Percentiles rank a stretch among this genome's conserved stretches.
phyloP scores from a whole-genome alignment of 1,284 basidiomycete species.

The Anthracocystis setariae region DNA sequence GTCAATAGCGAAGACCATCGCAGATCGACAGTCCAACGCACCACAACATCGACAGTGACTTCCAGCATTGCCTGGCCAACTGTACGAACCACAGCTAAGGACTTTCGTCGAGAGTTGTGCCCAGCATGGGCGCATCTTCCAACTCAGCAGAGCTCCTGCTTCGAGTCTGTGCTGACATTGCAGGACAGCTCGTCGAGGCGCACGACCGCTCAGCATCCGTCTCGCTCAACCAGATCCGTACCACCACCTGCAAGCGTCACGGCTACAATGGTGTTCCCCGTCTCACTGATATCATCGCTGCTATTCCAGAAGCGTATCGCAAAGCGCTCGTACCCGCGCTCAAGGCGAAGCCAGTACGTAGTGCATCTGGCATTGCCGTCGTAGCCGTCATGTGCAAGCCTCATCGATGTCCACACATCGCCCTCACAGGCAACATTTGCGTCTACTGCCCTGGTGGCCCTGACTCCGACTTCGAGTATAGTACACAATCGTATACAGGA shows the following conservation, averaged over 20 bases:
- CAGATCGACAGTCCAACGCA: too few species aligned
- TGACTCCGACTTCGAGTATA: constrained; percentile 99
- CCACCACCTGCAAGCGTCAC: constrained; percentile 88
- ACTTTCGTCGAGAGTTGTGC: not conserved
- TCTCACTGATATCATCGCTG: constrained; percentile 96
- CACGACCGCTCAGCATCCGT: constrained; percentile 76
- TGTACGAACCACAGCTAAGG: not conserved
- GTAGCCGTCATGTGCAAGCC: constrained; percentile 99
- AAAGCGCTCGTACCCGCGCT: constrained; percentile 88
- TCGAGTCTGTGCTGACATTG: constrained; percentile 92
- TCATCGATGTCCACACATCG: constrained; percentile 98
- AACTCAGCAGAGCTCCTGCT: constrained; percentile 86
- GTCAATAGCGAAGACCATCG: too few species aligned
- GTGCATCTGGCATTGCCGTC: constrained; percentile 97
- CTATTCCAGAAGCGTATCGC: constrained; percentile 96
- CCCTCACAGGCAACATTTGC: constrained; percentile 99
- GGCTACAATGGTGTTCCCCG: constrained; percentile 86
- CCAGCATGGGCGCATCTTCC: constrained; percentile 47
- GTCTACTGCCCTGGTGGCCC: constrained; percentile 99
- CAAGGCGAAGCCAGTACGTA: constrained; percentile 92
- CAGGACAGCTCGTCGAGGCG: constrained; percentile 89
- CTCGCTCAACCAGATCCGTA: constrained; percentile 87
- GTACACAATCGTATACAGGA: constrained; percentile 93
- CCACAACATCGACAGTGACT: not conserved
- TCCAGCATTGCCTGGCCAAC: not conserved